phyloP scores from a whole-genome alignment of 1,139 yeast genomes.

The Kurtzmaniella quercitrusa region DNA sequence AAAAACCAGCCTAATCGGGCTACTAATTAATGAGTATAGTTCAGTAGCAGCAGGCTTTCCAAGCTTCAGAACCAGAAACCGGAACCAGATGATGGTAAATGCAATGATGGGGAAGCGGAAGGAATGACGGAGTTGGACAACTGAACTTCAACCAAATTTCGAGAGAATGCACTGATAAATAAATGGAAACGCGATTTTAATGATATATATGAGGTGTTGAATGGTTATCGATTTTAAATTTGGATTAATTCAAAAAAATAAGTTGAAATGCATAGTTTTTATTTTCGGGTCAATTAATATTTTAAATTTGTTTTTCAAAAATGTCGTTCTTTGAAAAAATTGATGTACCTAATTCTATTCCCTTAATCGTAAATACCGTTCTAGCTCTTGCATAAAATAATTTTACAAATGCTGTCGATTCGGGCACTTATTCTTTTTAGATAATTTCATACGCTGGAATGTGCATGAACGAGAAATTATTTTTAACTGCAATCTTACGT shows the following conservation, averaged over 20 bases:
- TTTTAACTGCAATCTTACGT: background rate
- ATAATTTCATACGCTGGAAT: background rate
- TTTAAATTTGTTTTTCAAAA: background rate
- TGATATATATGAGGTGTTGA: background rate
- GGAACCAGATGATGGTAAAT: background rate
- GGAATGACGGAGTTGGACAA: conserved; percentile 2
- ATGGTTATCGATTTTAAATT: background rate
- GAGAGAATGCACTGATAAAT: background rate
- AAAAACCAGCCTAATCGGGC: background rate
- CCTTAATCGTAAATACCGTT: background rate
- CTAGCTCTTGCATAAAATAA: conserved; percentile 1
- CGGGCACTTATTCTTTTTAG: background rate
- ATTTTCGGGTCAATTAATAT: background rate
- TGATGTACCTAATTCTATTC: background rate
- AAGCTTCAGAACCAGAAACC: background rate
- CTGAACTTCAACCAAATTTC: background rate
- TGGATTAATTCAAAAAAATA: background rate
- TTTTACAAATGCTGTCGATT: background rate
- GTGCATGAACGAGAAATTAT: conserved; percentile 4
- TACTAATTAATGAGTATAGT: background rate
- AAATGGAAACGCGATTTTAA: conserved; percentile 1
- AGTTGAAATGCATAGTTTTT: background rate
- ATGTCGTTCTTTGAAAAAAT: background rate
- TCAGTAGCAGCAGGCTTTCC: background rate
- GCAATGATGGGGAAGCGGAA: background rate